phyloP scores from a whole-genome alignment of 1,284 basidiomycete genomes.

The Sparassis latifolia region DNA sequence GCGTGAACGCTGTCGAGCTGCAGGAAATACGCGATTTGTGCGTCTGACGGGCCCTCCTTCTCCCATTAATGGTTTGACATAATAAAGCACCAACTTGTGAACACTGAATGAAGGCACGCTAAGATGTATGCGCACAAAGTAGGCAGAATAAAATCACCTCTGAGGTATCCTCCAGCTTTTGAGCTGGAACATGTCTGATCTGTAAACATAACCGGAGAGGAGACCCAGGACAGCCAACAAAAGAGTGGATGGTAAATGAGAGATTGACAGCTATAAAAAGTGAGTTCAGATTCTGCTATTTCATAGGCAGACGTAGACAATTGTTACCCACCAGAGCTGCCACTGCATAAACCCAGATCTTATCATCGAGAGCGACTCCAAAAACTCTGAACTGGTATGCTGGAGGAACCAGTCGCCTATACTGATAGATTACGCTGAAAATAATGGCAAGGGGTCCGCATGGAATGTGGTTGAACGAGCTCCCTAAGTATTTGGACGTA shows the following conservation, averaged over 20 bases:
- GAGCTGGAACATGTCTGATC: constrained; percentile 71
- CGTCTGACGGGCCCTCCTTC: constrained; percentile 31
- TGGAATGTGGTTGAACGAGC: constrained; percentile 65
- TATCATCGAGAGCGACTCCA: constrained; percentile 70
- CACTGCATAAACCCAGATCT: constrained; percentile 63
- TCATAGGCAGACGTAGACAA: background rate
- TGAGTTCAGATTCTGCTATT: background rate
- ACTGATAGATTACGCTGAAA: constrained; percentile 77
- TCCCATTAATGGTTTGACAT: constrained; percentile 19
- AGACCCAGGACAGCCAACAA: constrained; percentile 59
- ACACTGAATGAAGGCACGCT: too few relatives aligned
- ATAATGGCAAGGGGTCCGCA: constrained; percentile 69
- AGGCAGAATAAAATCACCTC: constrained; percentile 7
- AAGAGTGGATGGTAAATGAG: constrained; percentile 59
- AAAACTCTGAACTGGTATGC: constrained; percentile 74
- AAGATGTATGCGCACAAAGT: too few relatives aligned
- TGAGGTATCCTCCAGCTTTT: constrained; percentile 60
- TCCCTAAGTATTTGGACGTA: constrained; percentile 27
- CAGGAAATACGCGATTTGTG: constrained; percentile 53
- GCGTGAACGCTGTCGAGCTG: constrained; percentile 23
- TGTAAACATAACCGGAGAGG: constrained; percentile 68
- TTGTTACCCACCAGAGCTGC: constrained; percentile 51
- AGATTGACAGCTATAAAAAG: constrained; percentile 54
- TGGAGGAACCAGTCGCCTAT: constrained; percentile 68
- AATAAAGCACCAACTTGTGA: background rate